Conservation (phyloP, 148 eudicot genomes). For the Chenopodium suecicum region DNA sequence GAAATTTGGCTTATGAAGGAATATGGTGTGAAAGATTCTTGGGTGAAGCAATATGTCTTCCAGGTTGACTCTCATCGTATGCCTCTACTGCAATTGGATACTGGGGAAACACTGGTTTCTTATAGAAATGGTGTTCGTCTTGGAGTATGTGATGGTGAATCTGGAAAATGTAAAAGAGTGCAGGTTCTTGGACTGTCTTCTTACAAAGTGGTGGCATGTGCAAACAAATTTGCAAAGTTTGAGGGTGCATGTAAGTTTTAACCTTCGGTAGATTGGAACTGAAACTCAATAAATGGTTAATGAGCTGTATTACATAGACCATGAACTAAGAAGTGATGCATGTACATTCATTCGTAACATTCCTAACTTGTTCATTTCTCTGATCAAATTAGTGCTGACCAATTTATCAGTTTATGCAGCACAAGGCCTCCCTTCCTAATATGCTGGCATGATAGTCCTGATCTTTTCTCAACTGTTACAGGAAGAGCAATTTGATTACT, state of each 20-base stretch:
- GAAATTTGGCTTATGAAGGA: slow-evolving; percentile 17
- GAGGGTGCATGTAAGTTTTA: not conserved
- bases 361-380: not conserved
- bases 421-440: too few relatives aligned
- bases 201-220: not conserved
- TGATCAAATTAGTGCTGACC: not conserved
- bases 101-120: not conserved
- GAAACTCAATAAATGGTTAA: not conserved
- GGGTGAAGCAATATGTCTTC: slow-evolving; percentile 14
- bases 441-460: too few relatives aligned
- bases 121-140: not conserved
- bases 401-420: not conserved
- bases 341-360: not conserved
- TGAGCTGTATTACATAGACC: not conserved
- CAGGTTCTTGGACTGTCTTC: not conserved
- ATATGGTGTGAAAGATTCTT: slow-evolving; percentile 11
- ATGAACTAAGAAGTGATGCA: not conserved
- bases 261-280: not conserved
- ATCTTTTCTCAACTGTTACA: too few relatives aligned
- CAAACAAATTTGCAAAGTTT: not conserved
- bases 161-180: not conserved
- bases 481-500: too few relatives aligned
- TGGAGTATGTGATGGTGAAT: not conserved
- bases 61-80: not conserved
- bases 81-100: not conserved